Evolutionary conservation across 202 grass and related monocot genomes (phyloP), one percentile per base, ranked within the genome.

Genomic region (Carex sylvatica): DNA sequence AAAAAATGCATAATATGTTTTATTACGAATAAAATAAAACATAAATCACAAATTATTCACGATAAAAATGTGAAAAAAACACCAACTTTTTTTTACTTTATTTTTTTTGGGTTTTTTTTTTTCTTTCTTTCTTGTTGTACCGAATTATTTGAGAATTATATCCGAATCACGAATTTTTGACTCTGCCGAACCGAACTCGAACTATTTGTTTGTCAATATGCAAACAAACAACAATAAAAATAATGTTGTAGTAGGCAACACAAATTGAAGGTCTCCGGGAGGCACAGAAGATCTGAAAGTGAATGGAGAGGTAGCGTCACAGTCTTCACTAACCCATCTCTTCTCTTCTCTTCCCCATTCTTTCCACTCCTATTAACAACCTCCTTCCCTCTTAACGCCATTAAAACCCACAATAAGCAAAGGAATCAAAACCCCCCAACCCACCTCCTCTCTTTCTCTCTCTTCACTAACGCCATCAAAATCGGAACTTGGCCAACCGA

Each of bases 341-440:
- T 31, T 30, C 19, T 65, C 20, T 44, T 2, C 40, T 44, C 40
- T 44, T 20, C 52, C 33, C 73, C 82, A 62, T 74, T 84, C 70
- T 76, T 64, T 76, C 69, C 52, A 58, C 73, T 61, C 68, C 56
- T 38, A 40, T 83, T 83, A 33, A 35, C 47, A 67, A 70, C 58
- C 53, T 55, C 81, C 81, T 30, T 22, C 33, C 49, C 62, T 70
- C 33, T 69, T 28, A 18, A 83, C 28, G 28, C 28, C 28, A 28
- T 28, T 69, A 51, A 83, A 71, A 42, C n/a, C 38, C 63, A 2
- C 38, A 22, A 31, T 14, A 28, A 74, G 13, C 38, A 26, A 33
- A 54, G 40, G 40, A 49, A 51, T 30, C 22, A 55, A 75, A 74
- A 74, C 70, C 46, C 22, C 55, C 55, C 9, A 19, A 1, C 12